phyloP scores from a whole-genome alignment of 352 stramenopile species.

The Globisporangium mamillatum region DNA sequence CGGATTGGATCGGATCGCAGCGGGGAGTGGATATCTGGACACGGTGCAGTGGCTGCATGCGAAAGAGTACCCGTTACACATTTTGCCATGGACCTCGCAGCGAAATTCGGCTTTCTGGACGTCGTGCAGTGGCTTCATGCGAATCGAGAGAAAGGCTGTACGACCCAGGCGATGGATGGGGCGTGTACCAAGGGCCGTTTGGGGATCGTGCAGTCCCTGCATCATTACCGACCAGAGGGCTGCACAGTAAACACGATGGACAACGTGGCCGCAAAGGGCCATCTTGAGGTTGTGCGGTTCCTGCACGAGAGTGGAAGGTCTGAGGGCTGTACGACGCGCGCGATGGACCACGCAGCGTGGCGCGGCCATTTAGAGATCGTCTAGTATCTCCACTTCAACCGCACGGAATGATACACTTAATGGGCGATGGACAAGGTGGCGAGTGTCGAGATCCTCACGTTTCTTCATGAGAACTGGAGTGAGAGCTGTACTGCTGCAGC shows the following conservation, averaged over 20 bases:
- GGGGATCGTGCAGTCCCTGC: background rate
- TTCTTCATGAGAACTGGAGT: background rate
- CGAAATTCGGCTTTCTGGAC: background rate
- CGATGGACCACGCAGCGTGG: background rate
- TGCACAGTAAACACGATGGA: background rate
- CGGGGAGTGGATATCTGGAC: background rate
- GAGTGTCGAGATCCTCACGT: background rate
- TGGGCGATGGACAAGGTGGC: background rate
- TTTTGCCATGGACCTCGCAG: constrained; percentile 2
- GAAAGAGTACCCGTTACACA: background rate
- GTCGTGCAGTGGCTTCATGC: background rate
- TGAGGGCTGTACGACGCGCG: background rate
- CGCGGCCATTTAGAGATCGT: background rate
- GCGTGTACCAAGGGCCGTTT: background rate
- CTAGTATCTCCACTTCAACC: background rate
- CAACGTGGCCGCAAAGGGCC: background rate
- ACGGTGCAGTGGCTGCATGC: background rate
- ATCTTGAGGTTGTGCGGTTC: background rate
- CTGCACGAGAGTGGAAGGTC: background rate
- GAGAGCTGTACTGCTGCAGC: background rate
- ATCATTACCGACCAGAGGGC: background rate
- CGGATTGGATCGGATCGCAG: background rate
- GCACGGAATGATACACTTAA: background rate
- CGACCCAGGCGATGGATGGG: background rate
- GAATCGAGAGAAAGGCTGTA: background rate